Evolutionary conservation across 2,329 filamentous ascomycete genomes (phyloP).

Genomic region (Ascochyta fabae): DNA sequence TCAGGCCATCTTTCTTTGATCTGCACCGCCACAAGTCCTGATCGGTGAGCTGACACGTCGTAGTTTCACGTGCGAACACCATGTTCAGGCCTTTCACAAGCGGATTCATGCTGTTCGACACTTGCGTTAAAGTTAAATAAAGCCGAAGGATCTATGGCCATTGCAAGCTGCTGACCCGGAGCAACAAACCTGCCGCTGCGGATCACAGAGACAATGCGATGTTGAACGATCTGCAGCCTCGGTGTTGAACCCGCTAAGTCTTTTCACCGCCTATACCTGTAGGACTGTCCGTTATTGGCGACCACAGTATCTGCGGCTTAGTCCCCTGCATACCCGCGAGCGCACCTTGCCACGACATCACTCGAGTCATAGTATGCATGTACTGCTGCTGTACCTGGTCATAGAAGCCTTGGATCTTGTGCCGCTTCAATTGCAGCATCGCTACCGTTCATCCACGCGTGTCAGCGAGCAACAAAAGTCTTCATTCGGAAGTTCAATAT

Average conservation of each 20-base stretch:
- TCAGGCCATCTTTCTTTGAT: background rate
- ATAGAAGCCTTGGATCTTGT: conserved; percentile 11
- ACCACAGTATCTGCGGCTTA: background rate
- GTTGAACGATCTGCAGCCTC: background rate
- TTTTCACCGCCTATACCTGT: conserved; percentile 7
- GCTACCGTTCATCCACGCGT: conserved; percentile 5
- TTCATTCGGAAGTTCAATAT: background rate
- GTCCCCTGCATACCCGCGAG: conserved; percentile 14
- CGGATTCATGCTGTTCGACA: background rate
- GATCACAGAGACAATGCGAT: background rate
- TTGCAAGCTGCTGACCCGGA: background rate
- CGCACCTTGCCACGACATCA: conserved; percentile 10
- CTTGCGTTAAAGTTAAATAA: background rate
- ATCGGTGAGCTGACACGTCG: conserved; percentile 16
- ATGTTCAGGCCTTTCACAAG: conserved; percentile 9
- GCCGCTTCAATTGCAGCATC: conserved; percentile 15
- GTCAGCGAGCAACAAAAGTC: conserved; percentile 2
- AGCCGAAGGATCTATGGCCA: background rate
- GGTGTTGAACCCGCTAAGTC: background rate
- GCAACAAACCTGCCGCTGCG: background rate
- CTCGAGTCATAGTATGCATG: conserved; percentile 3
- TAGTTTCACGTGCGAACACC: conserved; percentile 8
- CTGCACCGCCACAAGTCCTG: conserved; percentile 12
- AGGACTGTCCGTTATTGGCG: conserved; percentile 5
- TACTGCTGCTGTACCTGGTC: background rate